A percentile compares a stretch with the other conserved stretches of the same genome.
Conservation (phyloP, 331 rosid genomes). For the Pyrus hybrid region DNA sequence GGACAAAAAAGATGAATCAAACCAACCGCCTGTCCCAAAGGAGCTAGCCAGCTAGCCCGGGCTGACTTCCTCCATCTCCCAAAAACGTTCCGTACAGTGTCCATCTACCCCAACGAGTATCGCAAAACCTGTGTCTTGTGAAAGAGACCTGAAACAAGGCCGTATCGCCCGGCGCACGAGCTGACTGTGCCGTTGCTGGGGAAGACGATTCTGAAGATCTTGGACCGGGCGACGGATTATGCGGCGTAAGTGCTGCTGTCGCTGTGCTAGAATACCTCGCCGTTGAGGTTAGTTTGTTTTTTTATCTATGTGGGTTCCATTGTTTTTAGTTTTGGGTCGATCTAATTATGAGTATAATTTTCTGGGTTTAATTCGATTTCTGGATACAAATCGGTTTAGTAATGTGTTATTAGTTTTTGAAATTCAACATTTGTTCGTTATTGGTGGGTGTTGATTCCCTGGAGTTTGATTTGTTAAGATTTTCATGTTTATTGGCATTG, state of each 20-base stretch:
- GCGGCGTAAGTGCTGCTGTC: slow-evolving; percentile 76
- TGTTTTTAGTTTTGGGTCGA: background rate
- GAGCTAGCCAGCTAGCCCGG: no score
- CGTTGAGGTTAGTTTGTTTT: slow-evolving; percentile 55
- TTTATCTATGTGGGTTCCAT: background rate
- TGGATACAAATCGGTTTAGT: no score
- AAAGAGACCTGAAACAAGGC: slow-evolving; percentile 68
- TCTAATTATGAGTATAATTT: background rate
- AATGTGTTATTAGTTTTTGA: background rate
- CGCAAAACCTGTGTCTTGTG: no score
- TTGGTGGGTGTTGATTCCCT: background rate
- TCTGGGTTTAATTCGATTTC: background rate
- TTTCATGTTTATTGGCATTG: background rate
- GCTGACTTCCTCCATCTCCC: no score
- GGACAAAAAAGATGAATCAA: no score
- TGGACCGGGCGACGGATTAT: slow-evolving; percentile 83
- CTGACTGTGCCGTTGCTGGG: slow-evolving; percentile 79
- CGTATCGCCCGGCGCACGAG: slow-evolving; percentile 64
- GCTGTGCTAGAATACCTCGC: slow-evolving; percentile 96
- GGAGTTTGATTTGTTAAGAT: background rate
- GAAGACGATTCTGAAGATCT: slow-evolving; percentile 69
- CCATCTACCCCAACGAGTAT: no score
- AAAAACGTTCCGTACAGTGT: no score
- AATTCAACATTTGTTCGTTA: background rate
- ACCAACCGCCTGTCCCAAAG: no score